Evolutionary conservation across 2,329 filamentous ascomycete genomes (phyloP), one percentile per base, ranked within the genome.

Genomic region (Helminthosporium solani): DNA sequence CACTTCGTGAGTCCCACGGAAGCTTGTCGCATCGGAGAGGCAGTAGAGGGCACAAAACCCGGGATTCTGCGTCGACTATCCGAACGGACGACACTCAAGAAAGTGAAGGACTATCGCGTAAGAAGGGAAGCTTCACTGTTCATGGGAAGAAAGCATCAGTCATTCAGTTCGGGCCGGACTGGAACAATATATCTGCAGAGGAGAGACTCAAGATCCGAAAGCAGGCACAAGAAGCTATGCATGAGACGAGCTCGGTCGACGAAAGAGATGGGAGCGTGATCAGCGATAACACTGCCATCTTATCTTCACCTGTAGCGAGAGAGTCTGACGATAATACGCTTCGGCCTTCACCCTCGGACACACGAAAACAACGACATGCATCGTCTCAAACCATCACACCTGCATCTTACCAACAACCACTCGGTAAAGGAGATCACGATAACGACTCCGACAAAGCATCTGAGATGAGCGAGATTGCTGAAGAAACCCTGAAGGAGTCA

Each of bases 81-180:
- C 75, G 76, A 14, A 72, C 77, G 39, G 65, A 62, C 63, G 78
- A 61, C 47, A 64, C 52, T 54, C 68, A 52, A 60, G 80, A 72
- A 75, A 87, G 64, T 30, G 87, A 89, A 56, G 84, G 87, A 9
- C 77, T 99, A 11, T 78, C 87, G 6, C 84, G 94, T 38, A 86
- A 87, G 11, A 83, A 88, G 11, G 90, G 90, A 4, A 95, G 89
- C 60, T 99, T 99, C 68, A 95, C 94, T 3, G 85, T 99, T 3
- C 94, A 99, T 63, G 92, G 94, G 50, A 99, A 97, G 75, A 97
- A 99, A 71, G 94, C 94, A 2, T 96, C 90, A 1, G 88, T 99
- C 45, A 89, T 99, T 57, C 95, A 89, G n/a, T 95, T 99, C 66
- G 90, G 91, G 7, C 84, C 85, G n/a, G 92, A 96, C 58, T 85